Evolutionary conservation across 23 red algal genomes (phyloP).

Genomic region (Gracilaria domingensis): DNA sequence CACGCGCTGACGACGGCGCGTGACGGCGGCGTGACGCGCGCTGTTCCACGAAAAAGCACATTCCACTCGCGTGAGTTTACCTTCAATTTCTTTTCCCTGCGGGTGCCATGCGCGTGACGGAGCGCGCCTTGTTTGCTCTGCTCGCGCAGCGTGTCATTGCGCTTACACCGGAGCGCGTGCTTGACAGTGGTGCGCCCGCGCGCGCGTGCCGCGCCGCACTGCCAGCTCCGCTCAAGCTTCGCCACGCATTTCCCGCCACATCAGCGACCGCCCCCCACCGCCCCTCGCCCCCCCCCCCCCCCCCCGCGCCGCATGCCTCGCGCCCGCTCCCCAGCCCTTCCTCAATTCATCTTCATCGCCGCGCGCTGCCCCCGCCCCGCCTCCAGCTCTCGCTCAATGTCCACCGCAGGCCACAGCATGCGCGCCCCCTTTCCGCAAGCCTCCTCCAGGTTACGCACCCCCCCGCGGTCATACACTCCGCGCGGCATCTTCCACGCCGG

Average conservation of each 20-base stretch:
- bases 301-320: too few relatives aligned
- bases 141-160: not conserved
- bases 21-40: too few relatives aligned
- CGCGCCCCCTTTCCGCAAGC: not conserved
- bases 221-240: not conserved
- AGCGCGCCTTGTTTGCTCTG: too few relatives aligned
- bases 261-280: too few relatives aligned
- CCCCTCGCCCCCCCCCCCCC: too few relatives aligned
- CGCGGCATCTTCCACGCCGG: slow-evolving; percentile 15
- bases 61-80: not conserved
- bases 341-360: not conserved
- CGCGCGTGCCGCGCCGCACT: too few relatives aligned
- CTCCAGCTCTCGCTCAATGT: not conserved
- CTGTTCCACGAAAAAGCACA: not conserved
- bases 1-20: too few relatives aligned
- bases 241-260: too few relatives aligned
- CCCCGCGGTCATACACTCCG: slow-evolving; percentile 8
- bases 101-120: not conserved
- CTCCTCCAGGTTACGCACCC: not conserved
- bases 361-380: too few relatives aligned
- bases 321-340: too few relatives aligned
- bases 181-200: not conserved
- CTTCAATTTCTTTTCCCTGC: not conserved
- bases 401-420: not conserved
- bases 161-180: not conserved